A percentile compares a stretch with the other conserved stretches of the same genome.
These are phyloP conservation scores for Cyathus striatus DNA, from an alignment of 768 basidiomycete species.

Conservation along the genomic window DNA sequence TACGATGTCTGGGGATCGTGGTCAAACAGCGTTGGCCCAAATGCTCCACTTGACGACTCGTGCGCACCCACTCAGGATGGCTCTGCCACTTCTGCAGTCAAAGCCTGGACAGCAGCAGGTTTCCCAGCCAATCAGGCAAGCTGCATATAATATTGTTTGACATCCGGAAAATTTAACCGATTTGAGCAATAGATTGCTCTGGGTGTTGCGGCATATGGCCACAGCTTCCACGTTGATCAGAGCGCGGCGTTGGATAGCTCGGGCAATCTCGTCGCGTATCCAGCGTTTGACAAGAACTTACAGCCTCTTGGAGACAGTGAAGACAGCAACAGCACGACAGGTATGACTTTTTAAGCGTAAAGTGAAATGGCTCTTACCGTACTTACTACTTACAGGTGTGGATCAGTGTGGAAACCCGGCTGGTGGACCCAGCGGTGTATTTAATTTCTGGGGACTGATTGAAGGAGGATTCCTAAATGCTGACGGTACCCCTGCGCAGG, in stretches of 20 bases:
- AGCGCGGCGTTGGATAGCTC: constrained; percentile 30
- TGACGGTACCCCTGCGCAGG: constrained; percentile 37
- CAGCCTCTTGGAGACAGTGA: constrained; percentile 46
- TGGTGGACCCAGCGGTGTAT: constrained; percentile 40
- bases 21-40: constrained; percentile 65
- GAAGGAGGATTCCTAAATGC: constrained; percentile 44
- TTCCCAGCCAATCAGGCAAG: constrained; percentile 62
- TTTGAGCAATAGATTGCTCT: constrained; percentile 52
- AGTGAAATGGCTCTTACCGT: background rate
- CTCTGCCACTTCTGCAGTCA: constrained; percentile 67
- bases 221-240: constrained; percentile 55
- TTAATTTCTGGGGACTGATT: constrained; percentile 60
- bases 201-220: constrained; percentile 80
- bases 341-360: constrained; percentile 6
- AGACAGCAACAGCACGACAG: constrained; percentile 11
- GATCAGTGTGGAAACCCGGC: constrained; percentile 45
- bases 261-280: constrained; percentile 35
- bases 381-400: constrained; percentile 11
- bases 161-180: background rate
- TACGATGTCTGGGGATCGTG: constrained; percentile 55
- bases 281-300: constrained; percentile 40
- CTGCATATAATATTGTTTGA: constrained; percentile 7
- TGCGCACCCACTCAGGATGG: constrained; percentile 66
- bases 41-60: constrained; percentile 76
- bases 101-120: constrained; percentile 68